These are phyloP conservation scores for Apiospora hydei DNA, from an alignment of 2,329 filamentous ascomycete species.

Conservation along the genomic window DNA sequence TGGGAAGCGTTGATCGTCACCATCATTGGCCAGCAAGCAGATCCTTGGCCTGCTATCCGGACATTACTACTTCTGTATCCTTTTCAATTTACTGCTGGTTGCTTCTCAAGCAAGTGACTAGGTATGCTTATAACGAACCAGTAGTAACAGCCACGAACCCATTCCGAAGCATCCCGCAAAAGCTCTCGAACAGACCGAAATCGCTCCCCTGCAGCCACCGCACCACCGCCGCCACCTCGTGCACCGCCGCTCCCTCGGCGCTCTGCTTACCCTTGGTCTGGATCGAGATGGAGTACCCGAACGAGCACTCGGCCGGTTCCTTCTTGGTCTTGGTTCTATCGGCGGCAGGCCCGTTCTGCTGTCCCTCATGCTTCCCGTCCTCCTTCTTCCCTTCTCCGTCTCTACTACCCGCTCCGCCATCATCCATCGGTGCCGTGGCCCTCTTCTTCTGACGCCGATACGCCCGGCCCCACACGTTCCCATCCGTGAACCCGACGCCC, in stretches of 20 bases:
- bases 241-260: constrained; percentile 20
- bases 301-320: constrained; percentile 47
- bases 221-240: constrained; percentile 57
- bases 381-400: constrained; percentile 24
- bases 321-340: constrained; percentile 28
- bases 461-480: constrained; percentile 80
- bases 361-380: constrained; percentile 30
- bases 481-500: constrained; percentile 69
- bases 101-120: too few species aligned
- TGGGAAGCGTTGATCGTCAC: too few species aligned
- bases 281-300: constrained; percentile 67
- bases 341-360: background rate
- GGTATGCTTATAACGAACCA: background rate
- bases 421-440: constrained; percentile 16
- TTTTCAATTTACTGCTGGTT: too few species aligned
- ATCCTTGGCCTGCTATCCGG: too few species aligned
- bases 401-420: background rate
- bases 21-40: too few species aligned
- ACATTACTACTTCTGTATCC: too few species aligned
- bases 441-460: constrained; percentile 68
- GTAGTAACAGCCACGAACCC: constrained; percentile 26
- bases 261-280: constrained; percentile 41
- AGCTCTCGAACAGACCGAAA: constrained; percentile 80
- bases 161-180: constrained; percentile 73
- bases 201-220: constrained; percentile 82